phyloP scores from a whole-genome alignment of 2,329 filamentous ascomycete species.

The Arthrobotrys entomopaga region DNA sequence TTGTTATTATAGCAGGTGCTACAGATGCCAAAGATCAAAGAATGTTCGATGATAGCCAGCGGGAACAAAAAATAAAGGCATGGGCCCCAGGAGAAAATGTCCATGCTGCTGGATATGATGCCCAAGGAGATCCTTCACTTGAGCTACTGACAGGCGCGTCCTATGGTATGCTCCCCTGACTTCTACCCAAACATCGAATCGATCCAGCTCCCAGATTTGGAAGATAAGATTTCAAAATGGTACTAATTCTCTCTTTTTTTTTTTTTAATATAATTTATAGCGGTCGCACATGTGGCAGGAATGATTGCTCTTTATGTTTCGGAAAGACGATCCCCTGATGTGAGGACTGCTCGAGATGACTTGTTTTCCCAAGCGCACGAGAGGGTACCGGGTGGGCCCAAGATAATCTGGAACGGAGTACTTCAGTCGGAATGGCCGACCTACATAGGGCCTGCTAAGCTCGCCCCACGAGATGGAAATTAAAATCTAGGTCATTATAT shows the following conservation, averaged over 20 bases:
- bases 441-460: too few species aligned
- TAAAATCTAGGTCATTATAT: too few species aligned
- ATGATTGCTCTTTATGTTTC: constrained; percentile 10
- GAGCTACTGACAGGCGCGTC: not conserved
- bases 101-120: not conserved
- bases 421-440: too few species aligned
- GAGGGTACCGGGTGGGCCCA: constrained; percentile 1
- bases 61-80: not conserved
- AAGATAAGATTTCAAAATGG: not conserved
- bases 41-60: constrained; percentile 12
- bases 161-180: constrained; percentile 15
- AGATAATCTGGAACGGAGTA: constrained; percentile 11
- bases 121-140: not conserved
- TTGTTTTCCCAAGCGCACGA: constrained; percentile 2
- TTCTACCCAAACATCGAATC: not conserved
- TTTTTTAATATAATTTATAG: not conserved
- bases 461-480: too few species aligned
- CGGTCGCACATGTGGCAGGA: constrained; percentile 3
- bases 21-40: not conserved
- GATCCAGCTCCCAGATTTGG: not conserved
- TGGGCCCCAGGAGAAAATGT: constrained; percentile 22
- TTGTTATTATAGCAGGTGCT: constrained; percentile 1
- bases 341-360: not conserved
- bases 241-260: not conserved
- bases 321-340: not conserved